These are phyloP conservation scores for Debaryomyces hansenii DNA, from an alignment of 805 yeast genomes.

Conservation along the genomic window DNA sequence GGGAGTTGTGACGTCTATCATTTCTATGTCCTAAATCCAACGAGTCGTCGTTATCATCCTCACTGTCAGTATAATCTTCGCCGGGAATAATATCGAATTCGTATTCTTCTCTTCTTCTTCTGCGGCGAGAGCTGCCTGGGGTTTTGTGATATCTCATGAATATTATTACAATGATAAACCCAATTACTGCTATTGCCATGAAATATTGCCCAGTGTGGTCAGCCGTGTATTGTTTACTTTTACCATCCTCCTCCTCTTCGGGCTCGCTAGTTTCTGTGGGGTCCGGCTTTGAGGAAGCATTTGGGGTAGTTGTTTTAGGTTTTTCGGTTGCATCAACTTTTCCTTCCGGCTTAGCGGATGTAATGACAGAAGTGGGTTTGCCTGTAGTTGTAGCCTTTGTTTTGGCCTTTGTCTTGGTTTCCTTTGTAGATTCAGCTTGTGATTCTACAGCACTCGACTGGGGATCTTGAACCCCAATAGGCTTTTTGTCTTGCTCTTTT, in stretches of 20 bases:
- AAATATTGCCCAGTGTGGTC: conserved; percentile 62
- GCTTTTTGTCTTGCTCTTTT: conserved; percentile 8
- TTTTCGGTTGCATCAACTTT: background rate
- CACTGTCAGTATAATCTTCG: conserved; percentile 50
- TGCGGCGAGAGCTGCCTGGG: conserved; percentile 41
- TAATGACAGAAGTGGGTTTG: background rate
- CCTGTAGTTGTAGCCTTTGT: conserved; percentile 3
- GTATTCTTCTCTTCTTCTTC: conserved; percentile 65
- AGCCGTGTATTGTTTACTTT: conserved; percentile 32
- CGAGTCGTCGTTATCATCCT: conserved; percentile 22
- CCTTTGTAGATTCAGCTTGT: conserved; percentile 5
- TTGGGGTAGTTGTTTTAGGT: background rate
- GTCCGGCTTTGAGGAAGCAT: conserved; percentile 4
- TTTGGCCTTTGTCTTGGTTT: conserved; percentile 2
- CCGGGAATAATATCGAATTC: conserved; percentile 79
- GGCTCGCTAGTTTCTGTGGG: conserved; percentile 5
- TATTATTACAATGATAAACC: conserved; percentile 51
- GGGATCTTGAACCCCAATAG: conserved; percentile 1
- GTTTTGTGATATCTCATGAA: conserved; percentile 44
- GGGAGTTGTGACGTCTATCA: conserved; percentile 11
- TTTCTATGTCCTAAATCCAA: conserved; percentile 32
- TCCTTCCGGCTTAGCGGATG: background rate
- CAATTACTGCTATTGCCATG: conserved; percentile 57
- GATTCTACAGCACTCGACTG: background rate
- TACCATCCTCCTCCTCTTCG: conserved; percentile 33